phyloP scores from a whole-genome alignment of 1,284 basidiomycete genomes.

The Schizophyllum amplum region DNA sequence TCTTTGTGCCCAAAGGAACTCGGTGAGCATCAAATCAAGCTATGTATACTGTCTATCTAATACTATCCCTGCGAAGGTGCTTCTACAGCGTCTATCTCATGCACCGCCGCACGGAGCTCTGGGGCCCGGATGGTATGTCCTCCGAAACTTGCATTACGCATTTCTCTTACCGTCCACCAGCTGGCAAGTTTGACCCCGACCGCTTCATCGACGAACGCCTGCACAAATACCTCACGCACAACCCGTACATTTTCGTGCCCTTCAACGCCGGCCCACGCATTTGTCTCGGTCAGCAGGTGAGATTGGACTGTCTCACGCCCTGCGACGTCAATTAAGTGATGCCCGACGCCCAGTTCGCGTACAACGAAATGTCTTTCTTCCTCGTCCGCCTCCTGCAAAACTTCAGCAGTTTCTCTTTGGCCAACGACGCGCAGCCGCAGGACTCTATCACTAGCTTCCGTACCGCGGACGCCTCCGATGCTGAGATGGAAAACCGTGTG shows the following conservation, averaged over 20 bases:
- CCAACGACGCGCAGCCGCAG: slow-evolving; percentile 25
- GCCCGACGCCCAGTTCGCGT: slow-evolving; percentile 37
- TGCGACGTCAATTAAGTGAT: not conserved
- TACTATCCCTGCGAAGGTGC: slow-evolving; percentile 3
- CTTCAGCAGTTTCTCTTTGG: slow-evolving; percentile 31
- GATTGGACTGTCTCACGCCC: not conserved
- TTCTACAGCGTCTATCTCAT: slow-evolving; percentile 24
- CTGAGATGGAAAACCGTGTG: slow-evolving; percentile 27
- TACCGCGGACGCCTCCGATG: slow-evolving; percentile 15
- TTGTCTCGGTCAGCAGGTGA: slow-evolving; percentile 11
- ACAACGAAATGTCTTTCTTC: slow-evolving; percentile 46
- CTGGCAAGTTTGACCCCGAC: slow-evolving; percentile 12
- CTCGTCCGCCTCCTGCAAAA: slow-evolving; percentile 42
- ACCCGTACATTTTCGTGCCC: slow-evolving; percentile 14
- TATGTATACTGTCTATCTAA: slow-evolving; percentile 22
- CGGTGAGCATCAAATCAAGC: too few species aligned
- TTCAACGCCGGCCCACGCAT: slow-evolving; percentile 16
- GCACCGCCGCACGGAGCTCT: slow-evolving; percentile 28
- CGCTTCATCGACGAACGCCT: slow-evolving; percentile 15
- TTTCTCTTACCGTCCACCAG: slow-evolving; percentile 4
- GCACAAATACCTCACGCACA: slow-evolving; percentile 10
- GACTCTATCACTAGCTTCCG: slow-evolving; percentile 21
- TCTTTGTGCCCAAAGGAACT: slow-evolving; percentile 4
- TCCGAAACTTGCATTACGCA: not conserved
- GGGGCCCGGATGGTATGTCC: slow-evolving; percentile 26